Conservation (phyloP, 1,284 basidiomycete genomes). For the Boletus semigastroideus region DNA sequence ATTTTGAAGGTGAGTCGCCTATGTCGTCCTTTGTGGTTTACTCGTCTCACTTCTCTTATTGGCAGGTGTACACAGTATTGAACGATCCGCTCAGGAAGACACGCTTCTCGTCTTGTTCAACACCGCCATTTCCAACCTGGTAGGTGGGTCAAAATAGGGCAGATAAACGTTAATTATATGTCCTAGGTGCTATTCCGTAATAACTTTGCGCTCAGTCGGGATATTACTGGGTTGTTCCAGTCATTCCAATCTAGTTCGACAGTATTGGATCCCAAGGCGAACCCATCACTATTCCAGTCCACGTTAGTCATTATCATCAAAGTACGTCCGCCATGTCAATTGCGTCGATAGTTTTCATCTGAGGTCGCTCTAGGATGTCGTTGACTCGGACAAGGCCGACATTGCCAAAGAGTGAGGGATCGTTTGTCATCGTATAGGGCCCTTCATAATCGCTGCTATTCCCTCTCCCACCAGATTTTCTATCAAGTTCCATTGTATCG, state of each 20-base stretch:
- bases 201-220: slow-evolving; percentile 59
- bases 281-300: slow-evolving; percentile 59
- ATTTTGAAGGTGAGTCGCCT: slow-evolving; percentile 52
- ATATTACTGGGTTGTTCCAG: slow-evolving; percentile 59
- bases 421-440: not conserved
- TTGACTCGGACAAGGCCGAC: slow-evolving; percentile 54
- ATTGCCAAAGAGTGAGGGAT: slow-evolving; percentile 38
- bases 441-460: not conserved
- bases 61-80: slow-evolving; percentile 61
- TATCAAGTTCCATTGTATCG: slow-evolving; percentile 55
- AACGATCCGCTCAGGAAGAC: slow-evolving; percentile 63
- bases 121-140: slow-evolving; percentile 61
- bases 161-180: not conserved
- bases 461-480: slow-evolving; percentile 40
- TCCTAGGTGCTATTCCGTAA: slow-evolving; percentile 60
- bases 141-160: not conserved
- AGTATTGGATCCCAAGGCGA: slow-evolving; percentile 55
- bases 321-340: slow-evolving; percentile 26
- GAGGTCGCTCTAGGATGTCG: slow-evolving; percentile 47
- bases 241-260: slow-evolving; percentile 64
- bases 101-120: slow-evolving; percentile 63
- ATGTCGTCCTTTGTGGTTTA: not conserved
- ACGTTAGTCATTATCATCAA: slow-evolving; percentile 64
- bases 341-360: not conserved
- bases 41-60: not conserved